Evolutionary conservation across 1,284 basidiomycete genomes (phyloP).

Genomic region (Takashimella koratensis): DNA sequence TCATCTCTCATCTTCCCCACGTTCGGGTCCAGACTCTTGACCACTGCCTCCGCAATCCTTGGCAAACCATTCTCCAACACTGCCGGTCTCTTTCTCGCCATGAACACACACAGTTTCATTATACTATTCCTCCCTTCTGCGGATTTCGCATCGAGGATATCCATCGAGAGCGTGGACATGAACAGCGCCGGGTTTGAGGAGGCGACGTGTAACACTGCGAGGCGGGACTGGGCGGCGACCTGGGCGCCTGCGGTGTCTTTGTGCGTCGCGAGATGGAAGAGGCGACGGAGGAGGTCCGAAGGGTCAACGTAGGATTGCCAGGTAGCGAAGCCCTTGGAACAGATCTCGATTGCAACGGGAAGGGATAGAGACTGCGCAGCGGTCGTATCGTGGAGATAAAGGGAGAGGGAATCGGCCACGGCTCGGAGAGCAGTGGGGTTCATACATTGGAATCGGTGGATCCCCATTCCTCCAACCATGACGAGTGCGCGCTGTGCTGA

Average conservation of each 20-base stretch:
- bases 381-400: slow-evolving; percentile 57
- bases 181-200: slow-evolving; percentile 80
- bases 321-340: slow-evolving; percentile 80
- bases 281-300: slow-evolving; percentile 77
- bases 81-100: slow-evolving; percentile 87
- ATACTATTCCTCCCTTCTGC: slow-evolving; percentile 80
- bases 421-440: slow-evolving; percentile 52
- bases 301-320: slow-evolving; percentile 95
- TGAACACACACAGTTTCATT: slow-evolving; percentile 88
- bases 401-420: not conserved
- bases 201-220: slow-evolving; percentile 80
- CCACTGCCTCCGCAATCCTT: slow-evolving; percentile 86
- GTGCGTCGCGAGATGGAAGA: slow-evolving; percentile 77
- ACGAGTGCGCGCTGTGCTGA: slow-evolving; percentile 62
- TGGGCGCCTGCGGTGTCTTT: slow-evolving; percentile 57
- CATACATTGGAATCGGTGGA: slow-evolving; percentile 73
- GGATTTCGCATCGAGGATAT: slow-evolving; percentile 76
- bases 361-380: slow-evolving; percentile 76
- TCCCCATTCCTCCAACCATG: slow-evolving; percentile 76
- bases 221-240: slow-evolving; percentile 58
- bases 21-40: slow-evolving; percentile 93
- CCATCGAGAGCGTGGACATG: slow-evolving; percentile 89
- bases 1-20: slow-evolving; percentile 76
- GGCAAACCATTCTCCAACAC: slow-evolving; percentile 84
- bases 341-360: slow-evolving; percentile 80